Evolutionary conservation across 2,329 filamentous ascomycete species (phyloP), one percentile per base, ranked within the genome.

Genomic region (Fusarium sp.): DNA sequence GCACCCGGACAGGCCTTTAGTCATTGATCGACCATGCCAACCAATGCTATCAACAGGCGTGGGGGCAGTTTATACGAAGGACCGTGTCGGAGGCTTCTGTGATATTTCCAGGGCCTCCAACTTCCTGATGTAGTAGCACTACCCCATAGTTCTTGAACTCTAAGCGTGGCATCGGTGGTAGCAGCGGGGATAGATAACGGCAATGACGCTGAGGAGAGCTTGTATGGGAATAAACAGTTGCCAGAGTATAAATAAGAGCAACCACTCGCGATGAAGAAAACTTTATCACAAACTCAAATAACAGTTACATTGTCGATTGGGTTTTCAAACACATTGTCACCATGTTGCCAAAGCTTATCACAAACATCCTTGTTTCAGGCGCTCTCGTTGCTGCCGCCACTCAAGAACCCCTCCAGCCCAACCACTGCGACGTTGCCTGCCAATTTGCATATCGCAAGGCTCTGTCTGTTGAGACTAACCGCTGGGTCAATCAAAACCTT

Each of bases 401-500:
- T 5, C 34, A 65, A 20, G 32, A 66, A 6, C 12, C 62, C n/a
- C 59, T 63, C 11, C n/a, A 67, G 3, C 64, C 66, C 6, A 68
- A 68, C 11, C 32, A 28, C 6, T 70, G 68, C 42, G 68, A 70
- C n/a, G 32, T 26, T 6, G 17, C 45, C 10, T 70, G 68, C 41
- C 68, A 70, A 15, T 36, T 26, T 8, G n/a, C 18, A 5, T 70
- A 70, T 4, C 68, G 66, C 13, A 30, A 38, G 20, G 30, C 24
- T 48, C 45, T 69, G 2, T 11, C 51, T 5, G 1, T 13, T 0
- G 67, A 70, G 12, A 7, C 58, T 2, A 30, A 18, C 6, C 28
- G 52, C 20, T 70, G 61, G 68, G 68, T 71, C 10, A 70, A 71
- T 39, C 38, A 34, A 1, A 64, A 71, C 3, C 4, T 71, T 5